Evolutionary conservation across 2,329 filamentous ascomycete species (phyloP), one percentile per base, ranked within the genome.

Genomic region (Herpotrichia juniperi): DNA sequence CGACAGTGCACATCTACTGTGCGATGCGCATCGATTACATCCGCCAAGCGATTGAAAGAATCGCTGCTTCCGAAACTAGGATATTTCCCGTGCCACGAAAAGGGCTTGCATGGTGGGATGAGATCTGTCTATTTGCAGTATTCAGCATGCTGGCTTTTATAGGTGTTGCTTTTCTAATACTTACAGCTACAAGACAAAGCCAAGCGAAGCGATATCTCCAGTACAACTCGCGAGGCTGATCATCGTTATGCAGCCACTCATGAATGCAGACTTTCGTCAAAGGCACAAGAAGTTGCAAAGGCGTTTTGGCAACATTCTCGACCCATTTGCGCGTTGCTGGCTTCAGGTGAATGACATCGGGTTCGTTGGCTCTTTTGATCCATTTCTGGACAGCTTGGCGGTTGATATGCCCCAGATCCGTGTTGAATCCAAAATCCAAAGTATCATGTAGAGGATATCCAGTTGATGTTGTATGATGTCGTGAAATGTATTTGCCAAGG

Each of bases 141-240:
- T 8, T 37, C 32, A 37, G 32, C 16, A 37, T 19, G 14, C 16
- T 19, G 32, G 32, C 32, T 28, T 28, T 6, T 28, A 7, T 12
- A n/a, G 6, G 32, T 6, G 6, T 19, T 37, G 17, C 32, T n/a
- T n/a, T 37, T 37, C 32, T n/a, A 37, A 8, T 37, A 37, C 32
- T 37, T n/a, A 37, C 32, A 37, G 32, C 32, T 37, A n/a, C 17
- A 37, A 37, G 32, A n/a, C 32, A 37, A 37, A 37, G 14, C 32
- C 32, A 37, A 8, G 32, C 32, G 32, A 37, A 37, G 32, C 32
- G 32, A n/a, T 19, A 37, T 37, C 32, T 37, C 32, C 32, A 37
- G n/a, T 37, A 37, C n/a, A 37, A 37, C 32, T 37, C 32, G n/a
- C 8, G 16, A n/a, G 32, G 32, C 14, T 7, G 6, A 6, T 37